A percentile compares a stretch with the other conserved stretches of the same genome.
Conservation (phyloP, 2,329 filamentous ascomycete species). For the Macrophomina phaseolina region DNA sequence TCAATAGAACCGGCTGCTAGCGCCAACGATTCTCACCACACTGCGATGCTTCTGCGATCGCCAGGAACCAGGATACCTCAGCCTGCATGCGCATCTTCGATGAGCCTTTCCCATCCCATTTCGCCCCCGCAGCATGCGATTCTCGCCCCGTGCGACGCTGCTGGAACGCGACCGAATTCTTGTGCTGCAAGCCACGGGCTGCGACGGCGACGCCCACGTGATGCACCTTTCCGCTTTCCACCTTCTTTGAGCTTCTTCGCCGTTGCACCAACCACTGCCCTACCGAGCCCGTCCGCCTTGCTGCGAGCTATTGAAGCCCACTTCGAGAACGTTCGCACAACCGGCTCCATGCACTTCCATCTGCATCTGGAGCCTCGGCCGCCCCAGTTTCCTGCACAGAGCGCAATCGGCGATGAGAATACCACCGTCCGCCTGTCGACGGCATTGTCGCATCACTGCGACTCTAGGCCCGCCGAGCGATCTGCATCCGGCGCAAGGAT, state of each 20-base stretch:
- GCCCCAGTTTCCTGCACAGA: not conserved
- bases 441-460: not conserved
- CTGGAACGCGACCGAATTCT: conserved; percentile 10
- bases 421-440: not conserved
- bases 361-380: not conserved
- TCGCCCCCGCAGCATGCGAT: conserved; percentile 17
- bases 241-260: conserved; percentile 7
- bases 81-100: conserved; percentile 12
- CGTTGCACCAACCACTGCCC: not conserved
- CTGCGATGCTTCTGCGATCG: conserved; percentile 5
- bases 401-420: not conserved
- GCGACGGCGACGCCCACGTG: conserved; percentile 13
- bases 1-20: not conserved
- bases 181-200: not conserved
- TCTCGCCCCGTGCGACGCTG: not conserved
- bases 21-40: not conserved
- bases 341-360: not conserved
- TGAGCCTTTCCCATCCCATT: conserved; percentile 15
- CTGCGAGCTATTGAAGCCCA: not conserved
- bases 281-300: not conserved
- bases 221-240: not conserved
- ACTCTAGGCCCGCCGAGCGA: not conserved
- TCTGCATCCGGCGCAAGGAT: not conserved
- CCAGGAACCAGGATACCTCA: conserved; percentile 15
- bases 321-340: conserved; percentile 11